These are phyloP conservation scores for Pleurotus tuber-regium DNA, from an alignment of 768 basidiomycete species.

Conservation along the genomic window DNA sequence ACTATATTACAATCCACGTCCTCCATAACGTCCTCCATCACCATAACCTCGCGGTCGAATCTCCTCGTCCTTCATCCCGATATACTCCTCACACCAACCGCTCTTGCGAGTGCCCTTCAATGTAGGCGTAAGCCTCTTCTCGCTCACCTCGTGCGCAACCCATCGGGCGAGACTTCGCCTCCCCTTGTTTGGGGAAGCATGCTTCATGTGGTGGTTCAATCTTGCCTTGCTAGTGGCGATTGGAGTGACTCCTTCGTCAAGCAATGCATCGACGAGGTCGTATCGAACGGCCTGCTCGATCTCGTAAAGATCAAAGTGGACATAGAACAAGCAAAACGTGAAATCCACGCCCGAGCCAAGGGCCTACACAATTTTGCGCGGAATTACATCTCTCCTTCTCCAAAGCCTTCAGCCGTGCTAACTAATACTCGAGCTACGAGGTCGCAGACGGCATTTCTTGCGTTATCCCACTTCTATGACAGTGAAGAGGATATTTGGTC, in stretches of 20 bases:
- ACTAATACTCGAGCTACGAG: slow-evolving; percentile 60
- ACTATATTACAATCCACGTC: slow-evolving; percentile 30
- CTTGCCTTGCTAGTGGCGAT: slow-evolving; percentile 55
- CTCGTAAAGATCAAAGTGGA: slow-evolving; percentile 58
- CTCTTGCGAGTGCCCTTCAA: slow-evolving; percentile 77
- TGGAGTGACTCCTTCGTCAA: slow-evolving; percentile 71
- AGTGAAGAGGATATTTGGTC: slow-evolving; percentile 99
- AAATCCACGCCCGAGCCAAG: slow-evolving; percentile 58
- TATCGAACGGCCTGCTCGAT: slow-evolving; percentile 53
- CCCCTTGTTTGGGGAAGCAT: slow-evolving; percentile 89
- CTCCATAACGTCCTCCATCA: slow-evolving; percentile 42
- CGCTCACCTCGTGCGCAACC: slow-evolving; percentile 51
- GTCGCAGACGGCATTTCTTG: slow-evolving; percentile 54
- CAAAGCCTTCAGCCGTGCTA: slow-evolving; percentile 68
- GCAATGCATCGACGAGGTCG: slow-evolving; percentile 51
- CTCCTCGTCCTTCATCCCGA: slow-evolving; percentile 90
- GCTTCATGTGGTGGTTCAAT: slow-evolving; percentile 89
- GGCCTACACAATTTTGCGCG: slow-evolving; percentile 65
- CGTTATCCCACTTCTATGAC: slow-evolving; percentile 75
- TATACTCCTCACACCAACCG: slow-evolving; percentile 85
- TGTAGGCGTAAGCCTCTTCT: slow-evolving; percentile 90
- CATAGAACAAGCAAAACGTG: slow-evolving; percentile 63
- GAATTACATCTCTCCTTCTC: slow-evolving; percentile 60
- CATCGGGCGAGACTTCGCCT: slow-evolving; percentile 58
- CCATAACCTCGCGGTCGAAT: slow-evolving; percentile 61